Percentiles rank a stretch among this genome's conserved stretches.
phyloP scores from a whole-genome alignment of 139 green algal species.

The Tetradesmus lagerheimii region DNA sequence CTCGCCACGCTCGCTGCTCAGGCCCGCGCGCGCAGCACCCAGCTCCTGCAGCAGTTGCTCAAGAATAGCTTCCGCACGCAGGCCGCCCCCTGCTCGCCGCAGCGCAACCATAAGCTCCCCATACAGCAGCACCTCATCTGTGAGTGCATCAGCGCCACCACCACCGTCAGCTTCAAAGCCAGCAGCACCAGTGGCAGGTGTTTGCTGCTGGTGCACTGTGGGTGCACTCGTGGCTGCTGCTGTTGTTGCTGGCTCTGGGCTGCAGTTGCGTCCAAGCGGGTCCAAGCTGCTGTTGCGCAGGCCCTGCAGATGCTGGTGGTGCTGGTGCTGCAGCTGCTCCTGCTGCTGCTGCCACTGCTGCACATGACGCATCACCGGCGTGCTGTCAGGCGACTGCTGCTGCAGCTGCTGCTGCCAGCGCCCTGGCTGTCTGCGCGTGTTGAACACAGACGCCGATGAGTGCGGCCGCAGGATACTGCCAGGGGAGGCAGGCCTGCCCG shows the following conservation, averaged over 20 bases:
- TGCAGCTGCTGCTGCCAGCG: constrained; percentile 19
- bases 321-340: background rate
- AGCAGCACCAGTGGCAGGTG: background rate
- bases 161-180: background rate
- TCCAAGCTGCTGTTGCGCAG: background rate
- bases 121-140: constrained; percentile 36
- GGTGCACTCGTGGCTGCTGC: background rate
- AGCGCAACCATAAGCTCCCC: constrained; percentile 28
- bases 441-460: background rate
- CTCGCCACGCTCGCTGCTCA: background rate
- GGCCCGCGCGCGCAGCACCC: background rate
- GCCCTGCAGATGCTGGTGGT: background rate
- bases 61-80: constrained; percentile 34
- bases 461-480: background rate
- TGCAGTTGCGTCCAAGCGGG: background rate
- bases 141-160: background rate
- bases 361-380: background rate
- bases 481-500: background rate
- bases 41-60: constrained; percentile 42
- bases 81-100: background rate
- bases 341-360: constrained; percentile 13
- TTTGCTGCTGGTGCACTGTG: background rate
- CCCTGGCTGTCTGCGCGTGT: background rate
- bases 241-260: background rate
- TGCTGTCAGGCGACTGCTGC: background rate